A percentile compares a stretch with the other conserved stretches of the same genome.
These are phyloP conservation scores for Coemansia sp. DNA, from an alignment of 192 early-diverging fungal genomes.

Conservation along the genomic window DNA sequence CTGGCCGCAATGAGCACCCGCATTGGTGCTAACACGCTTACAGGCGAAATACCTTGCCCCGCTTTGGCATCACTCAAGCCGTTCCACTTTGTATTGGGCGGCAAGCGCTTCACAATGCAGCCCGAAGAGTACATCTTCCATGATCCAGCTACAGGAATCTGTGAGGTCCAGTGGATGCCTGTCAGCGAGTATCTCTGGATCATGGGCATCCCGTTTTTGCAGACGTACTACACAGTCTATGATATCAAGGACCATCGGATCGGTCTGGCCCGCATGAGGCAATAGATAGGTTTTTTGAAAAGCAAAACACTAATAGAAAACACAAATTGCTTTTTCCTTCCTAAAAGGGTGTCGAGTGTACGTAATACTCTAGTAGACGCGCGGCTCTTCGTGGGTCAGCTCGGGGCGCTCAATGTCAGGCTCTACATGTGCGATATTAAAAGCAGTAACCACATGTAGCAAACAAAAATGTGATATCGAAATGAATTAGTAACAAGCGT, in stretches of 20 bases:
- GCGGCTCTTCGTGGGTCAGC: background rate
- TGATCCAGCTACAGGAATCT: conserved; percentile 32
- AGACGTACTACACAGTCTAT: conserved; percentile 54
- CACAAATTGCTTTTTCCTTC: too few relatives aligned
- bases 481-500: background rate
- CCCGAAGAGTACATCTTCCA: conserved; percentile 49
- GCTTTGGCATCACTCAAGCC: conserved; percentile 34
- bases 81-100: conserved; percentile 49
- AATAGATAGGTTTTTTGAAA: conserved; percentile 9
- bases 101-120: conserved; percentile 42
- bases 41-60: conserved; percentile 41
- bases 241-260: conserved; percentile 43
- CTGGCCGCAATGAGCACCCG: conserved; percentile 42
- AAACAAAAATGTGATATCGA: background rate
- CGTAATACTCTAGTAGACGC: background rate
- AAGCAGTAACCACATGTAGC: background rate
- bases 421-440: conserved; percentile 17
- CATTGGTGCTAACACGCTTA: conserved; percentile 39
- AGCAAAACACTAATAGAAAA: background rate
- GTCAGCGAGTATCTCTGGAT: conserved; percentile 54
- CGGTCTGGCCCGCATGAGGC: conserved; percentile 34
- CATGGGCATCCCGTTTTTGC: conserved; percentile 49
- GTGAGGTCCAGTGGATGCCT: conserved; percentile 55
- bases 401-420: conserved; percentile 35
- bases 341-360: too few relatives aligned